Conservation (phyloP, 371 early-diverging fungal species). For the Phascolomyces articulosus region DNA sequence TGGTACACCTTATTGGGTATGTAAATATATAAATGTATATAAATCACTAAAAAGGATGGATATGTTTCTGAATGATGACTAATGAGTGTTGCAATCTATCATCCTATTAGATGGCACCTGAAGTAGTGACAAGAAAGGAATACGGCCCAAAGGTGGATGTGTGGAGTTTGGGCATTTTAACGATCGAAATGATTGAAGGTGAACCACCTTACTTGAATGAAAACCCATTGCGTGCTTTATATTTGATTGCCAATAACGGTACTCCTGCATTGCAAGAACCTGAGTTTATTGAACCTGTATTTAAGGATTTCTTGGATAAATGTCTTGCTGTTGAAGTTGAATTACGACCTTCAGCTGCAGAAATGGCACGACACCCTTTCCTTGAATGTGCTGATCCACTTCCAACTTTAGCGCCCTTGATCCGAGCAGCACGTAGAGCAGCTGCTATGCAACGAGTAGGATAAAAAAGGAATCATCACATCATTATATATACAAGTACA, state of each 20-base stretch:
- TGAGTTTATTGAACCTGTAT: conserved; percentile 75
- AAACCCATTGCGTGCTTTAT: conserved; percentile 89
- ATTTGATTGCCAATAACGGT: conserved; percentile 96
- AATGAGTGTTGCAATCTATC: too few relatives aligned
- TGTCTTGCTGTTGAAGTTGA: conserved; percentile 89
- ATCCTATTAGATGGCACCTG: conserved; percentile 92
- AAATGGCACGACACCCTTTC: conserved; percentile 90
- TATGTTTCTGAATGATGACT: too few relatives aligned
- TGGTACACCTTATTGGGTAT: conserved; percentile 87
- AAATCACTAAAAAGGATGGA: neutral
- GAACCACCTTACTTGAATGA: conserved; percentile 96
- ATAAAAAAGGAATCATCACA: neutral
- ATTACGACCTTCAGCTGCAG: conserved; percentile 79
- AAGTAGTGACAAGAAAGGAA: conserved; percentile 91
- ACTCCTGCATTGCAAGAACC: conserved; percentile 93
- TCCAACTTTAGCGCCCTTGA: conserved; percentile 84
- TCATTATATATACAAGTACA: neutral
- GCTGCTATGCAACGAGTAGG: conserved; percentile 19
- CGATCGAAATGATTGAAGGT: conserved; percentile 92
- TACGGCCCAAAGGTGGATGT: conserved; percentile 96
- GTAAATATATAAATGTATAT: neutral
- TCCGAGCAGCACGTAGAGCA: conserved; percentile 41
- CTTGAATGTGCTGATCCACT: conserved; percentile 86
- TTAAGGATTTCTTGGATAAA: conserved; percentile 83
- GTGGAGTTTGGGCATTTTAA: conserved; percentile 97